Evolutionary conservation across 1,284 basidiomycete species (phyloP).

Genomic region (Ganoderma sinense): DNA sequence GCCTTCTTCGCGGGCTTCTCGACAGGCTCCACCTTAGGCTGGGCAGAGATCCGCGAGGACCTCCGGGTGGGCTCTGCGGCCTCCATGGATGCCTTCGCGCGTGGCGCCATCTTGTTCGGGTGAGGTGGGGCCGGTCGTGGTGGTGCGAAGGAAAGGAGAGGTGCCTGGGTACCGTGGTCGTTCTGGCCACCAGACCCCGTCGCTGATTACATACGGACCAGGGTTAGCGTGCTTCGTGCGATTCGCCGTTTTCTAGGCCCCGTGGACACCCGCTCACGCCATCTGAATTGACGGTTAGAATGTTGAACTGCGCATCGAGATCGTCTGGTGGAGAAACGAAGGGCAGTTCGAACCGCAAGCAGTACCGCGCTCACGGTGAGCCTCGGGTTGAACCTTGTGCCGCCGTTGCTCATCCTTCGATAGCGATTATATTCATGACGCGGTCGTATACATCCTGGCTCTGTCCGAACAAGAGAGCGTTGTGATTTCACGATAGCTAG

Average conservation of each 20-base stretch:
- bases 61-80: slow-evolving; percentile 34
- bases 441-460: not conserved
- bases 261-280: slow-evolving; percentile 23
- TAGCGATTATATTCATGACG: not conserved
- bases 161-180: slow-evolving; percentile 26
- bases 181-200: slow-evolving; percentile 3
- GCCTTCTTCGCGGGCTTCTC: slow-evolving; percentile 32
- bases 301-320: slow-evolving; percentile 5
- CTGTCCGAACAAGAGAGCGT: not conserved
- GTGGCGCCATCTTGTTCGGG: slow-evolving; percentile 28
- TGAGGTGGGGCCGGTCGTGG: slow-evolving; percentile 11
- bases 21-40: slow-evolving; percentile 37
- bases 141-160: slow-evolving; percentile 20
- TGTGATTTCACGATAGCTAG: slow-evolving; percentile 13
- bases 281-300: slow-evolving; percentile 9
- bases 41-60: slow-evolving; percentile 40
- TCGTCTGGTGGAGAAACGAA: slow-evolving; percentile 2
- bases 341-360: not conserved
- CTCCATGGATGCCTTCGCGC: slow-evolving; percentile 31
- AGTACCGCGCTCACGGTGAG: not conserved
- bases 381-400: not conserved
- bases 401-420: not conserved
- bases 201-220: slow-evolving; percentile 26
- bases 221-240: slow-evolving; percentile 27
- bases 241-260: slow-evolving; percentile 10